Conservation (phyloP, 2,329 filamentous ascomycete species). For the Nigrospora osmanthi region DNA sequence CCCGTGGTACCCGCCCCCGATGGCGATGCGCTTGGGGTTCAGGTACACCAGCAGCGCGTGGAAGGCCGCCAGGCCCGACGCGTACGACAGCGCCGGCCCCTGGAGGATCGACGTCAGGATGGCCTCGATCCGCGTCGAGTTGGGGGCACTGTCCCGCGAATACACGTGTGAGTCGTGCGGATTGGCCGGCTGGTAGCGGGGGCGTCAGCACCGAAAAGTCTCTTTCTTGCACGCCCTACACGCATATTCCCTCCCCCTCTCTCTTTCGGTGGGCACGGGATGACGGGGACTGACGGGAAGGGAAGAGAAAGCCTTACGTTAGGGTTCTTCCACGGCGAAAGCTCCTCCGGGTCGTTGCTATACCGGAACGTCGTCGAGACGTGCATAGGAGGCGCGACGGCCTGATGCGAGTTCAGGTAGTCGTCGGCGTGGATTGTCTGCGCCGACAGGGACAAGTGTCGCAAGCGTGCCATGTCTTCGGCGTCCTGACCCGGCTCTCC, state of each 20-base stretch:
- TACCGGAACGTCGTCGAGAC: constrained; percentile 91
- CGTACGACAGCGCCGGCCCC: constrained; percentile 67
- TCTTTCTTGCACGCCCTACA: too few relatives aligned
- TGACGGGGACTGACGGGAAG: neutral
- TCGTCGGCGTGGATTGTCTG: constrained; percentile 79
- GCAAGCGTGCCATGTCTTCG: constrained; percentile 16
- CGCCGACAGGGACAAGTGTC: constrained; percentile 52
- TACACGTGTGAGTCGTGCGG: constrained; percentile 66
- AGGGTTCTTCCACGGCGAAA: constrained; percentile 43
- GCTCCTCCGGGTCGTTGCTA: constrained; percentile 56
- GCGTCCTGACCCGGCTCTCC: constrained; percentile 5
- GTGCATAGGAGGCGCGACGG: constrained; percentile 84
- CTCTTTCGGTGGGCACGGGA: constrained; percentile 1
- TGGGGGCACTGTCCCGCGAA: constrained; percentile 72
- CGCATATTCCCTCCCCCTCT: neutral
- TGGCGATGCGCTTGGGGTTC: constrained; percentile 75
- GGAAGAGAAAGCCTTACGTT: constrained; percentile 38
- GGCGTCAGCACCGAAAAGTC: neutral
- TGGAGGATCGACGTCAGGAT: constrained; percentile 68
- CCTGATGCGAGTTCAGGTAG: constrained; percentile 61
- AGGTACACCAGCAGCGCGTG: constrained; percentile 79
- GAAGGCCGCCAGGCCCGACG: constrained; percentile 80
- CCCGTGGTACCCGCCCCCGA: constrained; percentile 85
- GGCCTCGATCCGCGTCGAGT: constrained; percentile 76
- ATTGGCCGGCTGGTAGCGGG: constrained; percentile 33